A percentile compares a stretch with the other conserved stretches of the same genome.
These are phyloP conservation scores for Onygenales sp. DNA, from an alignment of 2,329 filamentous ascomycete species.

Conservation along the genomic window DNA sequence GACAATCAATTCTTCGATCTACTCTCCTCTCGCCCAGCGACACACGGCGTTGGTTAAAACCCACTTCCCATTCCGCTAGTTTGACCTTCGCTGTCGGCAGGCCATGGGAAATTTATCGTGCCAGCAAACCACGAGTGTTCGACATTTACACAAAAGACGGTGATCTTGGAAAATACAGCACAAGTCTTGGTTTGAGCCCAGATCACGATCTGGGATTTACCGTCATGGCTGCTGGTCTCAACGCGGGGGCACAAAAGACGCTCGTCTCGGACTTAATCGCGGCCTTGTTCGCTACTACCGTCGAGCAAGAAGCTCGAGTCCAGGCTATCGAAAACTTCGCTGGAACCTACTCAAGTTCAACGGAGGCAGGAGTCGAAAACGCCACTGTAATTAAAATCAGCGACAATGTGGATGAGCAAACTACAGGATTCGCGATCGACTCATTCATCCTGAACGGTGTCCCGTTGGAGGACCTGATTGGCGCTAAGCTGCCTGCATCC, in stretches of 20 bases:
- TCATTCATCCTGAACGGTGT: not conserved
- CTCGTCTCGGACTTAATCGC: slow-evolving; percentile 21
- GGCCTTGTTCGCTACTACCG: slow-evolving; percentile 15
- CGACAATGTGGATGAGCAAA: slow-evolving; percentile 13
- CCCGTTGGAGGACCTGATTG: not conserved
- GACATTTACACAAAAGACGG: slow-evolving; percentile 30
- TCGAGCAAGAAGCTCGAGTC: slow-evolving; percentile 18
- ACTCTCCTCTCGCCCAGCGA: slow-evolving; percentile 23
- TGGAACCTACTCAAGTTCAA: slow-evolving; percentile 16
- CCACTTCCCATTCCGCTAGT: slow-evolving; percentile 27
- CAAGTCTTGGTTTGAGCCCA: slow-evolving; percentile 24
- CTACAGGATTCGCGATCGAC: slow-evolving; percentile 5
- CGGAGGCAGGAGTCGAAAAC: slow-evolving; percentile 8
- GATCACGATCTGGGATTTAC: slow-evolving; percentile 27
- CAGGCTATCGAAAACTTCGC: slow-evolving; percentile 18
- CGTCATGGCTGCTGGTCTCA: slow-evolving; percentile 20
- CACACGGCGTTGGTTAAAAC: slow-evolving; percentile 34
- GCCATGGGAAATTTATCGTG: slow-evolving; percentile 30
- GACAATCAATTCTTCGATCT: slow-evolving; percentile 29
- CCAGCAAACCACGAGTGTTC: slow-evolving; percentile 15
- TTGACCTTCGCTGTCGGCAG: slow-evolving; percentile 25
- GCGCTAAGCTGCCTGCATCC: not conserved
- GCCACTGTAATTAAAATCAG: slow-evolving; percentile 9
- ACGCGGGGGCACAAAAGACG: slow-evolving; percentile 9
- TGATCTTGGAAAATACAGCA: slow-evolving; percentile 23